Percentiles rank a stretch among this genome's conserved stretches.
Evolutionary conservation across 1,284 basidiomycete species (phyloP).

Genomic region (Sparassis latifolia): DNA sequence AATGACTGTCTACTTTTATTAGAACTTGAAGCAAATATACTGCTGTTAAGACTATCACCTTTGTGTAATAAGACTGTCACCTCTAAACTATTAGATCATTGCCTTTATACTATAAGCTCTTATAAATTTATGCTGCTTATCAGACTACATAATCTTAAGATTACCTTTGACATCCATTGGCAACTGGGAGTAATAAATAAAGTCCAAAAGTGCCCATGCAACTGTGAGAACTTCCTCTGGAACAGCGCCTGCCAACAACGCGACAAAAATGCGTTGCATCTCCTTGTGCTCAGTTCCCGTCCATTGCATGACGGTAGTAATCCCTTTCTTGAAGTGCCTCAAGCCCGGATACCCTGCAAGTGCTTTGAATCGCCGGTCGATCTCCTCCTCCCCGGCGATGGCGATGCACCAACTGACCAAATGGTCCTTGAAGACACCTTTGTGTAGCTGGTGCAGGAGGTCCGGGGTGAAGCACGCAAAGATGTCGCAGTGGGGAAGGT

Average conservation of each 20-base stretch:
- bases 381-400: slow-evolving; percentile 14
- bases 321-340: slow-evolving; percentile 21
- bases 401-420: slow-evolving; percentile 19
- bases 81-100: too few species aligned
- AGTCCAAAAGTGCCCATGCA: slow-evolving; percentile 12
- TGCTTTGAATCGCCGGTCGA: slow-evolving; percentile 16
- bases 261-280: slow-evolving; percentile 20
- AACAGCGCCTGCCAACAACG: slow-evolving; percentile 13
- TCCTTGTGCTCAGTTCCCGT: slow-evolving; percentile 22
- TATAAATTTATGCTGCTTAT: too few species aligned
- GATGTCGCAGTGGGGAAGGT: slow-evolving; percentile 17
- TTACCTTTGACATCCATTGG: too few species aligned
- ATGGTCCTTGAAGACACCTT: slow-evolving; percentile 26
- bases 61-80: too few species aligned
- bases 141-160: too few species aligned
- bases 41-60: too few species aligned
- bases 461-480: slow-evolving; percentile 19
- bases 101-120: too few species aligned
- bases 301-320: slow-evolving; percentile 18
- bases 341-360: slow-evolving; percentile 14
- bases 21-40: too few species aligned
- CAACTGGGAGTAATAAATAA: slow-evolving; percentile 10
- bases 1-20: too few species aligned
- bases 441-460: slow-evolving; percentile 23
- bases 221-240: slow-evolving; percentile 6